Evolutionary conservation across 495 filamentous ascomycete species (phyloP).

Genomic region (Aspergillus steynii): DNA sequence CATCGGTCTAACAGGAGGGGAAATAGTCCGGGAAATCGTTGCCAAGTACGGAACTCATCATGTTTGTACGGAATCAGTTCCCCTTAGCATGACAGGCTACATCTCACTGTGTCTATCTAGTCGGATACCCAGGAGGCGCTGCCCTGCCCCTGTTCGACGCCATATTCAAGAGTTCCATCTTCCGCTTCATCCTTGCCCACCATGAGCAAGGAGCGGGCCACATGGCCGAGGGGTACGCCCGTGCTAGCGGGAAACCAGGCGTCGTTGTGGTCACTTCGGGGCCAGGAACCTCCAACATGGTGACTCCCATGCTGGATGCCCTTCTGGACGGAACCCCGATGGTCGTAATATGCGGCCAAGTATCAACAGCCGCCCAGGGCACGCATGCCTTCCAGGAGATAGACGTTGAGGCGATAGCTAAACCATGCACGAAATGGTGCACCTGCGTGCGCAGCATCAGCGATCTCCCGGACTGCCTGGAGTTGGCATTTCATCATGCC

Average conservation of each 20-base stretch:
- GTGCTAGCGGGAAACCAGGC: conserved; percentile 61
- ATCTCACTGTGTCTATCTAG: neutral
- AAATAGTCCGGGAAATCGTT: neutral
- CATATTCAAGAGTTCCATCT: conserved; percentile 62
- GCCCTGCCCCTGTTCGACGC: conserved; percentile 60
- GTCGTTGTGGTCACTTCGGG: conserved; percentile 68
- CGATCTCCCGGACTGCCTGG: conserved; percentile 59
- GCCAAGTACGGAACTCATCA: neutral
- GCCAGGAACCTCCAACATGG: conserved; percentile 62
- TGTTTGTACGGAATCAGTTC: neutral
- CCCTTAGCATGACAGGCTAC: neutral
- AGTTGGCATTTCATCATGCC: conserved; percentile 65
- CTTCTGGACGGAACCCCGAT: conserved; percentile 63
- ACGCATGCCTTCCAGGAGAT: conserved; percentile 67
- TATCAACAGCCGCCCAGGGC: conserved; percentile 56
- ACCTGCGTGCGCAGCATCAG: conserved; percentile 62
- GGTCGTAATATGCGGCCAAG: conserved; percentile 65
- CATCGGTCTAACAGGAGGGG: neutral
- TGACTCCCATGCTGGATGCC: conserved; percentile 65
- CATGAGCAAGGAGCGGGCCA: conserved; percentile 68
- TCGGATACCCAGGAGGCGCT: conserved; percentile 45
- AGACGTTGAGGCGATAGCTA: conserved; percentile 61
- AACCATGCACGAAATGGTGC: conserved; percentile 67
- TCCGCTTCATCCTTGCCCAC: conserved; percentile 62
- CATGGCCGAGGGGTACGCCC: conserved; percentile 66